Conservation (phyloP, 2,329 filamentous ascomycete species). For the Triangularia setosa region DNA sequence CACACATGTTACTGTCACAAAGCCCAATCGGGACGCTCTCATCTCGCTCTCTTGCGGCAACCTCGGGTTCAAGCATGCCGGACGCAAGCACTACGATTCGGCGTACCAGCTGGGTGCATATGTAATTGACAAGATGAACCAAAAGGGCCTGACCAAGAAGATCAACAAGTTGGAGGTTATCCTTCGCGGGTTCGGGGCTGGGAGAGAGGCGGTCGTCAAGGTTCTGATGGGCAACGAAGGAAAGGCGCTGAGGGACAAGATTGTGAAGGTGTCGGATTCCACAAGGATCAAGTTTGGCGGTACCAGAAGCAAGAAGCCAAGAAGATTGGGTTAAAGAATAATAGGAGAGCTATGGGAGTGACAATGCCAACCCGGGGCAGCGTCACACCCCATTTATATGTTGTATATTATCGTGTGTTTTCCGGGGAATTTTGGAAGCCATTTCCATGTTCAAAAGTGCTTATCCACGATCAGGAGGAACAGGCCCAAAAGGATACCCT, state of each 20-base stretch:
- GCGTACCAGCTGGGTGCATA: slow-evolving; percentile 86
- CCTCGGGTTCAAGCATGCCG: slow-evolving; percentile 83
- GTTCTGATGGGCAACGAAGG: slow-evolving; percentile 85
- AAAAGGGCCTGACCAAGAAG: slow-evolving; percentile 70
- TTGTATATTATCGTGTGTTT: slow-evolving; percentile 3
- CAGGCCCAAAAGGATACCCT: not conserved
- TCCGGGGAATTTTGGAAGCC: not conserved
- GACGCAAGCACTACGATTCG: slow-evolving; percentile 80
- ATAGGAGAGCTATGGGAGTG: not conserved
- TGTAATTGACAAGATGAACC: slow-evolving; percentile 77
- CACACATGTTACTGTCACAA: slow-evolving; percentile 85
- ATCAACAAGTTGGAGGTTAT: slow-evolving; percentile 77
- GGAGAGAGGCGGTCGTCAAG: slow-evolving; percentile 86
- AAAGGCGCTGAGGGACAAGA: slow-evolving; percentile 66
- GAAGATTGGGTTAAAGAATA: slow-evolving; percentile 64
- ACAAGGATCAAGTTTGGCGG: slow-evolving; percentile 96
- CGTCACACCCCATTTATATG: not conserved
- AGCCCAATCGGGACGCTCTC: slow-evolving; percentile 73
- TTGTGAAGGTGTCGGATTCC: slow-evolving; percentile 76
- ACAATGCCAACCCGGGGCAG: not conserved
- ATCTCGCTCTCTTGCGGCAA: slow-evolving; percentile 80
- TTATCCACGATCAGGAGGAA: not conserved
- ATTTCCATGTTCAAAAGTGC: not conserved
- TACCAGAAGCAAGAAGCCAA: slow-evolving; percentile 76
- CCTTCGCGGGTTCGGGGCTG: slow-evolving; percentile 78